Conservation (phyloP, 2,329 filamentous ascomycete species). For the Penicillium olsonii region DNA sequence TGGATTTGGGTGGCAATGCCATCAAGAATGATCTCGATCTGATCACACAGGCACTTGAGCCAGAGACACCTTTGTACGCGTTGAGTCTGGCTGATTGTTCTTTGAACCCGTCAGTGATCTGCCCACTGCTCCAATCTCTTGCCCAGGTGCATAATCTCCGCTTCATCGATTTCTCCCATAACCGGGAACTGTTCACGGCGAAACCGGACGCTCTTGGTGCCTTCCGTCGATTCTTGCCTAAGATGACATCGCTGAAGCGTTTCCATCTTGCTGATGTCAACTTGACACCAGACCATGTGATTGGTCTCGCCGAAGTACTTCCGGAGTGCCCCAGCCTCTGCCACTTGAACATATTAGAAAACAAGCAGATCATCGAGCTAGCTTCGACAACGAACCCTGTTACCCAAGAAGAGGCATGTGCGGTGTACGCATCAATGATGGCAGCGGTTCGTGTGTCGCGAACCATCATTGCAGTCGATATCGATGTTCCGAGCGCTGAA, state of each 20-base stretch:
- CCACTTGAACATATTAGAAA: conserved; percentile 85
- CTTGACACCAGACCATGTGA: conserved; percentile 83
- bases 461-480: conserved; percentile 84
- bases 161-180: conserved; percentile 91
- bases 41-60: conserved; percentile 39
- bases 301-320: conserved; percentile 84
- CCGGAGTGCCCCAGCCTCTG: conserved; percentile 80
- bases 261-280: conserved; percentile 84
- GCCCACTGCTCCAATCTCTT: conserved; percentile 73
- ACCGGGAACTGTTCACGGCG: conserved; percentile 73
- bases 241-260: conserved; percentile 74
- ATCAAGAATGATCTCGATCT: conserved; percentile 56
- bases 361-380: conserved; percentile 62
- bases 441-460: conserved; percentile 81
- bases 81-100: conserved; percentile 86
- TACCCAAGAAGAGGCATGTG: conserved; percentile 88
- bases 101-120: conserved; percentile 70
- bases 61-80: conserved; percentile 67
- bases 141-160: conserved; percentile 70
- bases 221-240: conserved; percentile 80
- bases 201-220: conserved; percentile 73
- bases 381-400: conserved; percentile 78
- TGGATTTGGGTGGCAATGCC: conserved; percentile 88
- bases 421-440: conserved; percentile 87
- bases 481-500: conserved; percentile 78